Evolutionary conservation across 768 basidiomycete species (phyloP).

Genomic region (Tulasnella calospora): DNA sequence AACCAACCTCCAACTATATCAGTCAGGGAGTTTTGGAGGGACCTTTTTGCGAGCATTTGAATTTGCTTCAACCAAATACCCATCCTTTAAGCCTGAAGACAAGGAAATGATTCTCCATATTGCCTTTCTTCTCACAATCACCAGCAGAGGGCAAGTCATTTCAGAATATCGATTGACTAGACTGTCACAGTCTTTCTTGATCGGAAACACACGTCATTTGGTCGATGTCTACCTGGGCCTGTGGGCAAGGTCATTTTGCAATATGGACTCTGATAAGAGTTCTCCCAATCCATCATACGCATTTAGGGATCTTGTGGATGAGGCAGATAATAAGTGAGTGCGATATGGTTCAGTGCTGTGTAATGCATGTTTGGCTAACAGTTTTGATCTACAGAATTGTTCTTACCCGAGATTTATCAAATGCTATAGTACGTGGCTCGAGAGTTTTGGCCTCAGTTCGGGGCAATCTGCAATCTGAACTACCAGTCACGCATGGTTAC

Average conservation of each 20-base stretch:
- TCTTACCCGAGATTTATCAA: not conserved
- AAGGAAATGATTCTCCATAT: not conserved
- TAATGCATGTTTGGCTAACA: not conserved
- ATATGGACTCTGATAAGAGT: not conserved
- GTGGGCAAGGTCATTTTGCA: not conserved
- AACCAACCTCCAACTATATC: not conserved
- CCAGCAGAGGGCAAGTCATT: not conserved
- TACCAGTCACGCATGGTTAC: too few relatives aligned
- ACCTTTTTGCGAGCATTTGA: too few relatives aligned
- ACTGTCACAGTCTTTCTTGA: too few relatives aligned
- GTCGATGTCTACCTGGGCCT: not conserved
- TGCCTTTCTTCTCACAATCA: not conserved
- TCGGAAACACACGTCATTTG: not conserved
- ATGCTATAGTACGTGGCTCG: not conserved
- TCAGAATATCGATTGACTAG: not conserved
- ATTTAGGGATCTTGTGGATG: not conserved
- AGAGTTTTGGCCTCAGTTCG: too few relatives aligned
- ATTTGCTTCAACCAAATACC: too few relatives aligned
- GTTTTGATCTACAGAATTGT: not conserved
- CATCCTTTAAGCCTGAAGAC: not conserved
- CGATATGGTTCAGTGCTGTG: not conserved
- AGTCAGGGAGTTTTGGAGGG: not conserved
- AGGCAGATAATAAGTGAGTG: not conserved
- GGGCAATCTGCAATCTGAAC: too few relatives aligned
- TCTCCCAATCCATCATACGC: not conserved